Conservation (phyloP, 768 basidiomycete genomes). For the Lyophyllum shimeji region DNA sequence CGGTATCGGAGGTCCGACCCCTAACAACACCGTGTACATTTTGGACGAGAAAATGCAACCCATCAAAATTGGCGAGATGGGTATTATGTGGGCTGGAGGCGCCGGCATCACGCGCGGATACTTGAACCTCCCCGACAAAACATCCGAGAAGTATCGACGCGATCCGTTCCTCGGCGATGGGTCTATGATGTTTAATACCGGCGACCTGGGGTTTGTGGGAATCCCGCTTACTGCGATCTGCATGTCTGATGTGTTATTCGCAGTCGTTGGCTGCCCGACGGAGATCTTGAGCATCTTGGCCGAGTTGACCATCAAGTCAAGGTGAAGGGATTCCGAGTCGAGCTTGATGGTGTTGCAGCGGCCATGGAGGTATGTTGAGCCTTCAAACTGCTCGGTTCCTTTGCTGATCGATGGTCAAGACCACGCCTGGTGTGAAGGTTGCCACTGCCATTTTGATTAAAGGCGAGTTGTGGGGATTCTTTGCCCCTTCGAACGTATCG, state of each 20-base stretch:
- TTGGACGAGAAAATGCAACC: constrained; percentile 37
- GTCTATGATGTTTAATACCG: constrained; percentile 63
- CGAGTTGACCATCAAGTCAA: constrained; percentile 64
- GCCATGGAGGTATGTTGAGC: constrained; percentile 48
- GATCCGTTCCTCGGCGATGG: constrained; percentile 54
- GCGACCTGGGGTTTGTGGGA: constrained; percentile 47
- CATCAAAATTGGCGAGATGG: constrained; percentile 33
- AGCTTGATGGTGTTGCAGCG: constrained; percentile 58
- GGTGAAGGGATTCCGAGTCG: constrained; percentile 67
- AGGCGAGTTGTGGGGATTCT: constrained; percentile 13
- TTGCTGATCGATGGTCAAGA: neutral
- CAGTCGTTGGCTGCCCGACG: constrained; percentile 49
- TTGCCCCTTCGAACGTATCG: constrained; percentile 8
- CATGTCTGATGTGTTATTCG: neutral
- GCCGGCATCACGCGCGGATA: constrained; percentile 54
- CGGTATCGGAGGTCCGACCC: constrained; percentile 47
- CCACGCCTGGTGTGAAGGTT: constrained; percentile 9
- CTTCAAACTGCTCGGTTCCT: neutral
- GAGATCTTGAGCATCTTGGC: constrained; percentile 55
- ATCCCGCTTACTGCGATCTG: neutral
- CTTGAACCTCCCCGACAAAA: constrained; percentile 52
- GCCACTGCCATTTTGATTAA: constrained; percentile 15
- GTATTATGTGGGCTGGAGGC: constrained; percentile 60
- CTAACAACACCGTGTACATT: constrained; percentile 44
- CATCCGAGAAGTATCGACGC: constrained; percentile 43